These are phyloP conservation scores for Gymnopilus junonius DNA, from an alignment of 768 basidiomycete species.

Conservation along the genomic window DNA sequence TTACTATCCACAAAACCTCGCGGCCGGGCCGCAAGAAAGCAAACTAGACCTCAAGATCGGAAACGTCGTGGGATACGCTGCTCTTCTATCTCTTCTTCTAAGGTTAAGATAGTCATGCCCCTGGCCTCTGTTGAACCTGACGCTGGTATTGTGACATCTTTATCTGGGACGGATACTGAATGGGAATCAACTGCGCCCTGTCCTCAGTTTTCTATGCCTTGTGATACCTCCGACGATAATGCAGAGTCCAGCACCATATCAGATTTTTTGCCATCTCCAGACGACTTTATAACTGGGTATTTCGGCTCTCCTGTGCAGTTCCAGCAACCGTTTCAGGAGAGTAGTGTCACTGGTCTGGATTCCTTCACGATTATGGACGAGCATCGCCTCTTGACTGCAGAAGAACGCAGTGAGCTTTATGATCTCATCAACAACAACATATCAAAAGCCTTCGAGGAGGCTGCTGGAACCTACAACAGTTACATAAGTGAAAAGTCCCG, in stretches of 20 bases:
- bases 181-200: slow-evolving; percentile 24
- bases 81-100: neutral
- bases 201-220: slow-evolving; percentile 31
- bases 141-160: slow-evolving; percentile 10
- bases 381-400: slow-evolving; percentile 38
- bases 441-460: slow-evolving; percentile 52
- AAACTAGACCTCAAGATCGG: slow-evolving; percentile 19
- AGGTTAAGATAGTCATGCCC: neutral
- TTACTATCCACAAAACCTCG: slow-evolving; percentile 12
- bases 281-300: slow-evolving; percentile 25
- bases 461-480: slow-evolving; percentile 53
- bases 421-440: slow-evolving; percentile 53
- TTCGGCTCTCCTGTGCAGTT: slow-evolving; percentile 19
- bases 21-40: slow-evolving; percentile 16
- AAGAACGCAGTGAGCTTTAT: slow-evolving; percentile 58
- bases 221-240: slow-evolving; percentile 22
- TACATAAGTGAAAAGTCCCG: slow-evolving; percentile 54
- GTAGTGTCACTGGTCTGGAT: slow-evolving; percentile 13
- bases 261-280: slow-evolving; percentile 25
- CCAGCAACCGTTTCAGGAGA: slow-evolving; percentile 20
- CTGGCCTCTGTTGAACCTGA: slow-evolving; percentile 18
- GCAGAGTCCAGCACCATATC: slow-evolving; percentile 17
- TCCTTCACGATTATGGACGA: slow-evolving; percentile 28
- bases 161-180: slow-evolving; percentile 29
- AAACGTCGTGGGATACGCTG: slow-evolving; percentile 11